Conservation (phyloP, 371 early-diverging fungal genomes). For the Syncephalastrum racemosum region DNA sequence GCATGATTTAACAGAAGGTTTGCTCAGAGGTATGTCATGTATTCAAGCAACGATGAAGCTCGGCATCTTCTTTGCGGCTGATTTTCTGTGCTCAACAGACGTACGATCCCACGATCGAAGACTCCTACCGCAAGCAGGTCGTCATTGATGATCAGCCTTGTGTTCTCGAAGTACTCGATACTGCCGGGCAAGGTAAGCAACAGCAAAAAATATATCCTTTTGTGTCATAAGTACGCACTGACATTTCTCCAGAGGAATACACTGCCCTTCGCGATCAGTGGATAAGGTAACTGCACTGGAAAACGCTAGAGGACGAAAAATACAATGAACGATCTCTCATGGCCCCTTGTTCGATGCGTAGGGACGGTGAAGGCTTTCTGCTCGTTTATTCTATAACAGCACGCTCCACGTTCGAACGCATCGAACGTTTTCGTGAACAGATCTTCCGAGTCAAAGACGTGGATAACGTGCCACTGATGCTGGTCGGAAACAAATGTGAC, state of each 20-base stretch:
- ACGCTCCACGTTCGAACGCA: slow-evolving; percentile 78
- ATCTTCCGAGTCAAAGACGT: slow-evolving; percentile 80
- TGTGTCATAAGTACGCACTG: background rate
- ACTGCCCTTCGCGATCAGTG: slow-evolving; percentile 91
- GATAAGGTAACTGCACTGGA: slow-evolving; percentile 79
- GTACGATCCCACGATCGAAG: slow-evolving; percentile 97
- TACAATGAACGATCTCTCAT: background rate
- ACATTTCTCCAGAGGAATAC: slow-evolving; percentile 62
- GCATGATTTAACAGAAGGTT: background rate
- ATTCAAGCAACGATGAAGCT: background rate
- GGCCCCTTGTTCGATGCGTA: slow-evolving; percentile 18
- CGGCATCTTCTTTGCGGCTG: slow-evolving; percentile 4
- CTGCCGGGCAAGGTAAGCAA: slow-evolving; percentile 82
- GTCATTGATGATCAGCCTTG: slow-evolving; percentile 95
- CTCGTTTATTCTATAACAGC: slow-evolving; percentile 87
- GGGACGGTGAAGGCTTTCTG: slow-evolving; percentile 88
- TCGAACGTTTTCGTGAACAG: slow-evolving; percentile 77
- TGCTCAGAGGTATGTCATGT: slow-evolving; percentile 14
- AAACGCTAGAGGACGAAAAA: slow-evolving; percentile 29
- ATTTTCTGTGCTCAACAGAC: slow-evolving; percentile 48
- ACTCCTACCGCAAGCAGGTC: slow-evolving; percentile 94
- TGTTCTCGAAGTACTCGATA: slow-evolving; percentile 93
- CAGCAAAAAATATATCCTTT: slow-evolving; percentile 6
- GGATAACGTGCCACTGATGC: slow-evolving; percentile 77
- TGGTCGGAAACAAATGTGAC: slow-evolving; percentile 92